phyloP scores from a whole-genome alignment of 306 rosid species.

The Corylus heterophylla region DNA sequence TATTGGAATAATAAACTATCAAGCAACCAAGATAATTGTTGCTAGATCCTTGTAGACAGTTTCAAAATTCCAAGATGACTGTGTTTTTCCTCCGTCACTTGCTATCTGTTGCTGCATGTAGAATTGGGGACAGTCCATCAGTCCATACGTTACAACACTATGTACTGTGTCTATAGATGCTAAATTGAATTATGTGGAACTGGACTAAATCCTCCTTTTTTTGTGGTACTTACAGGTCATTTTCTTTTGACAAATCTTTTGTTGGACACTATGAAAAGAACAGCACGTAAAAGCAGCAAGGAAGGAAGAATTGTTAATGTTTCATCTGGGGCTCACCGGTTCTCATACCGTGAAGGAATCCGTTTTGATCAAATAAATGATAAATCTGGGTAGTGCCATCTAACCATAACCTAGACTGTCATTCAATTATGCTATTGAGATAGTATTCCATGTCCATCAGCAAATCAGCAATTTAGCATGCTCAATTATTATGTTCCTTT shows the following conservation, averaged over 20 bases:
- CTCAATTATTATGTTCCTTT: too few species aligned
- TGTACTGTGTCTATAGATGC: background rate
- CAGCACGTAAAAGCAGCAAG: slow-evolving; percentile 50
- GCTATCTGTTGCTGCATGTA: slow-evolving; percentile 7
- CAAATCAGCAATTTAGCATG: background rate
- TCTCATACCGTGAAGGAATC: slow-evolving; percentile 70
- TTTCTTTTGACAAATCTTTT: slow-evolving; percentile 84
- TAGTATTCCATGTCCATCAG: slow-evolving; percentile 13
- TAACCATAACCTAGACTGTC: slow-evolving; percentile 4
- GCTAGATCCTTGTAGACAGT: background rate
- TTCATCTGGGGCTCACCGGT: slow-evolving; percentile 69
- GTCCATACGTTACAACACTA: background rate
- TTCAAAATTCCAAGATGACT: background rate
- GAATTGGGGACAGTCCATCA: background rate
- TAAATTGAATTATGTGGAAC: slow-evolving; percentile 6
- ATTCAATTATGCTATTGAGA: background rate
- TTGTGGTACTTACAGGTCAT: slow-evolving; percentile 57
- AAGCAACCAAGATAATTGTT: background rate
- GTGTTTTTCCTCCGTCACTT: background rate
- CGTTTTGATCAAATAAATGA: slow-evolving; percentile 61
- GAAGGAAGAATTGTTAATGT: slow-evolving; percentile 86
- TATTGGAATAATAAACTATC: background rate
- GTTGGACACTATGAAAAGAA: slow-evolving; percentile 79
- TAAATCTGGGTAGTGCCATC: slow-evolving; percentile 53
- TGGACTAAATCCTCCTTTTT: slow-evolving; percentile 2